phyloP scores from a whole-genome alignment of 176 grass and related monocot species.

The Avena sativa region DNA sequence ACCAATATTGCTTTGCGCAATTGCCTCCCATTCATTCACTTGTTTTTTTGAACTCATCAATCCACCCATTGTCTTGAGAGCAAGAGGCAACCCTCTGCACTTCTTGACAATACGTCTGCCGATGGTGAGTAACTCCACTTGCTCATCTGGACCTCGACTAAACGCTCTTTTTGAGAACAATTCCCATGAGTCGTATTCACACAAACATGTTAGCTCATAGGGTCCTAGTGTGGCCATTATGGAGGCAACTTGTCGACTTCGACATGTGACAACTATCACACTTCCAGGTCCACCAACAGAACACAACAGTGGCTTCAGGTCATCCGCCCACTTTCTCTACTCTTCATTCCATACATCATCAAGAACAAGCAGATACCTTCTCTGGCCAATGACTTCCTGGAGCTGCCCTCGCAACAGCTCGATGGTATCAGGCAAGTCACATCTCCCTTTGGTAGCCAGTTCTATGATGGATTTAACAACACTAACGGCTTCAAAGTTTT shows the following conservation, averaged over 20 bases:
- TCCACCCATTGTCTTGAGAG: slow-evolving; percentile 32
- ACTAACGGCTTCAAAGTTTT: not conserved
- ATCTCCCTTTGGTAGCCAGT: not conserved
- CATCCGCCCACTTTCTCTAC: not conserved
- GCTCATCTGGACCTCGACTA: not conserved
- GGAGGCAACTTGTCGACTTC: not conserved
- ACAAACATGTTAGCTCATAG: not conserved
- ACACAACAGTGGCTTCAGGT: not conserved
- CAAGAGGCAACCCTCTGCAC: slow-evolving; percentile 47
- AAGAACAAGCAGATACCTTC: slow-evolving; percentile 31
- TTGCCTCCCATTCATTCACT: slow-evolving; percentile 5
- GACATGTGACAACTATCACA: slow-evolving; percentile 44
- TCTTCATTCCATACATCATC: slow-evolving; percentile 61
- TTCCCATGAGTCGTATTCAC: slow-evolving; percentile 29
- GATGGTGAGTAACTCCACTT: not conserved
- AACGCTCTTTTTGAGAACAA: slow-evolving; percentile 47
- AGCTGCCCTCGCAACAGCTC: not conserved
- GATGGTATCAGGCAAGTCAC: not conserved
- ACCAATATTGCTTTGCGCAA: not conserved
- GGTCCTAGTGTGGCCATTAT: slow-evolving; percentile 7
- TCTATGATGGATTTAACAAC: slow-evolving; percentile 37
- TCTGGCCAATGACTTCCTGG: not conserved
- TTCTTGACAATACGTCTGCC: slow-evolving; percentile 28
- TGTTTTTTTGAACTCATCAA: slow-evolving; percentile 46
- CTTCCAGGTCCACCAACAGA: slow-evolving; percentile 33